Percentiles rank a stretch among this genome's conserved stretches.
phyloP scores from a whole-genome alignment of 176 grass and related monocot species.

The Sorghum bicolor region DNA sequence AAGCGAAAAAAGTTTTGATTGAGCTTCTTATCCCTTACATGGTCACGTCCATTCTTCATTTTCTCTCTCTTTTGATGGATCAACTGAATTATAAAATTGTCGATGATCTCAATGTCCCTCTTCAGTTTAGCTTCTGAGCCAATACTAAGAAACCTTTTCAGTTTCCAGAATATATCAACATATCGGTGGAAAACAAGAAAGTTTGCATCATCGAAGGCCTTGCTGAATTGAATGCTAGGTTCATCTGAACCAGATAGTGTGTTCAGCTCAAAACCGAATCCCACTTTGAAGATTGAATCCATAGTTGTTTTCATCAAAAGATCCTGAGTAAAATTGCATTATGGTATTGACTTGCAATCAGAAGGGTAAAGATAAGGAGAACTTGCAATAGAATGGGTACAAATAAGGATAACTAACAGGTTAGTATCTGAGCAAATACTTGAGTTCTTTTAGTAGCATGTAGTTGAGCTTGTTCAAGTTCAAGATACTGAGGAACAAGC shows the following conservation, averaged over 20 bases:
- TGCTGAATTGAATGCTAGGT: conserved; percentile 37
- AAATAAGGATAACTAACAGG: neutral
- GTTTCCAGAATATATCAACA: conserved; percentile 54
- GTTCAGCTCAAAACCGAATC: conserved; percentile 47
- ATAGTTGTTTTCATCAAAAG: conserved; percentile 57
- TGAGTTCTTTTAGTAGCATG: neutral
- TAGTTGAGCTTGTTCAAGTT: neutral
- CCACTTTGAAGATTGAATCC: conserved; percentile 72
- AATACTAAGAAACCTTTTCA: conserved; percentile 56
- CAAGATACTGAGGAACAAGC: neutral
- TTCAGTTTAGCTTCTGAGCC: conserved; percentile 61
- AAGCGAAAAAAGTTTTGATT: neutral
- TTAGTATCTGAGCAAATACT: neutral
- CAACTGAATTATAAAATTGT: conserved; percentile 59
- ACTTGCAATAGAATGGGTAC: neutral
- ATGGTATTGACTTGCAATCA: conserved; percentile 2
- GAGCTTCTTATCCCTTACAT: conserved; percentile 26
- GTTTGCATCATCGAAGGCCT: conserved; percentile 52
- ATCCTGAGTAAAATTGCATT: conserved; percentile 34
- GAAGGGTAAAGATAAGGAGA: neutral
- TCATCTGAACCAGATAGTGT: conserved; percentile 38
- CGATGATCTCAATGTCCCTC: conserved; percentile 43
- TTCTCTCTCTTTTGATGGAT: conserved; percentile 47
- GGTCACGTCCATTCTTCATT: conserved; percentile 18
- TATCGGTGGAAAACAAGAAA: conserved; percentile 47